A percentile compares a stretch with the other conserved stretches of the same genome.
These are phyloP conservation scores for Globisporangium parvum DNA, from an alignment of 352 stramenopile species.

Conservation along the genomic window DNA sequence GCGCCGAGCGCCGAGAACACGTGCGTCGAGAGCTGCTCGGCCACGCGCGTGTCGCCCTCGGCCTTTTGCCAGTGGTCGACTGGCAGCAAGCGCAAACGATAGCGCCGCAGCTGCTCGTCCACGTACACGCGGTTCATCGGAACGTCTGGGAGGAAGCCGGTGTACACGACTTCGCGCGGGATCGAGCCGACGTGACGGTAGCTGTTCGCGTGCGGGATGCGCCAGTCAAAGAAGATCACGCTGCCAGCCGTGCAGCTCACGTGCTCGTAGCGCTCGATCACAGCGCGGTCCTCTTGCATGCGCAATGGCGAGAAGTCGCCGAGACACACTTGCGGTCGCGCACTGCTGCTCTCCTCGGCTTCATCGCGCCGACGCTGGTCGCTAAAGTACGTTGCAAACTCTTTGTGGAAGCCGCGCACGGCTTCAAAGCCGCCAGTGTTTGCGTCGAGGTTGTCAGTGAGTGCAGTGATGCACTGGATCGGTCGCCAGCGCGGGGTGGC, in stretches of 20 bases:
- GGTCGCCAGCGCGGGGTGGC: slow-evolving; percentile 75
- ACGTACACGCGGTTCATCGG: slow-evolving; percentile 68
- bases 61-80: slow-evolving; percentile 78
- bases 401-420: slow-evolving; percentile 80
- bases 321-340: slow-evolving; percentile 69
- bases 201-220: slow-evolving; percentile 85
- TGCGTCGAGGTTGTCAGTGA: slow-evolving; percentile 58
- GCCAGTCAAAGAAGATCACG: slow-evolving; percentile 87
- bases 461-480: slow-evolving; percentile 86
- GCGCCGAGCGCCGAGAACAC: slow-evolving; percentile 57
- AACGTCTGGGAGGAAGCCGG: slow-evolving; percentile 71
- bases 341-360: slow-evolving; percentile 8
- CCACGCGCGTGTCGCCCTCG: slow-evolving; percentile 41
- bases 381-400: slow-evolving; percentile 65
- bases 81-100: slow-evolving; percentile 51
- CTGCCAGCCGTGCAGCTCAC: slow-evolving; percentile 58
- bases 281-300: slow-evolving; percentile 70
- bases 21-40: slow-evolving; percentile 58
- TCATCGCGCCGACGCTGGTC: not conserved
- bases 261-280: slow-evolving; percentile 71
- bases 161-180: slow-evolving; percentile 82
- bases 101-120: slow-evolving; percentile 66
- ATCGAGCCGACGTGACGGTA: slow-evolving; percentile 55
- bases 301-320: slow-evolving; percentile 85
- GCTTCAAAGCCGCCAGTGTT: slow-evolving; percentile 86